These are phyloP conservation scores for Mycosphaerella sp. DNA, from an alignment of 2,329 filamentous ascomycete species.

Conservation along the genomic window DNA sequence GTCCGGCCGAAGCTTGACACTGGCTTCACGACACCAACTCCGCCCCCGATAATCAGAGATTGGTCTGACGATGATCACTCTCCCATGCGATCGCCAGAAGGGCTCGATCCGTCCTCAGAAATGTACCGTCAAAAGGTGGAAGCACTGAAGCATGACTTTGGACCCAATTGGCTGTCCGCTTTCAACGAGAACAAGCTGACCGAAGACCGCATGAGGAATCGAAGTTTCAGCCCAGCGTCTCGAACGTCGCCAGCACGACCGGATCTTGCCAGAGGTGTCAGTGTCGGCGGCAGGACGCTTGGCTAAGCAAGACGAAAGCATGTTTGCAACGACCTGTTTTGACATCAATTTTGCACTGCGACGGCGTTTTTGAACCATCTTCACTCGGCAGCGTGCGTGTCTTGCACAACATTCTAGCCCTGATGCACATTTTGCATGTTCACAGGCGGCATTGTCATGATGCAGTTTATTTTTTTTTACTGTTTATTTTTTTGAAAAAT, in stretches of 20 bases:
- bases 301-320: conserved; percentile 23
- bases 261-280: conserved; percentile 27
- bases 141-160: conserved; percentile 74
- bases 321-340: neutral
- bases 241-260: conserved; percentile 23
- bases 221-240: conserved; percentile 28
- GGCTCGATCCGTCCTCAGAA: conserved; percentile 27
- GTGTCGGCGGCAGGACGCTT: conserved; percentile 30
- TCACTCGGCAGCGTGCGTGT: neutral
- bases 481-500: too few species aligned
- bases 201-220: conserved; percentile 15
- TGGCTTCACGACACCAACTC: conserved; percentile 26
- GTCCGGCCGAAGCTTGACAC: conserved; percentile 28
- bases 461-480: neutral
- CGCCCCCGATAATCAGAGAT: conserved; percentile 26
- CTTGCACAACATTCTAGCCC: neutral
- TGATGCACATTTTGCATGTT: neutral
- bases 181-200: conserved; percentile 67
- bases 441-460: neutral
- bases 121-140: conserved; percentile 80
- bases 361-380: conserved; percentile 6
- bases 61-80: conserved; percentile 30
- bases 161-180: conserved; percentile 78
- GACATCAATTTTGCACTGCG: neutral
- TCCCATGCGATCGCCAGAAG: conserved; percentile 25